Percentiles rank a stretch among this genome's conserved stretches.
Evolutionary conservation across 148 eudicot genomes (phyloP).

Genomic region (Beta vulgaris): DNA sequence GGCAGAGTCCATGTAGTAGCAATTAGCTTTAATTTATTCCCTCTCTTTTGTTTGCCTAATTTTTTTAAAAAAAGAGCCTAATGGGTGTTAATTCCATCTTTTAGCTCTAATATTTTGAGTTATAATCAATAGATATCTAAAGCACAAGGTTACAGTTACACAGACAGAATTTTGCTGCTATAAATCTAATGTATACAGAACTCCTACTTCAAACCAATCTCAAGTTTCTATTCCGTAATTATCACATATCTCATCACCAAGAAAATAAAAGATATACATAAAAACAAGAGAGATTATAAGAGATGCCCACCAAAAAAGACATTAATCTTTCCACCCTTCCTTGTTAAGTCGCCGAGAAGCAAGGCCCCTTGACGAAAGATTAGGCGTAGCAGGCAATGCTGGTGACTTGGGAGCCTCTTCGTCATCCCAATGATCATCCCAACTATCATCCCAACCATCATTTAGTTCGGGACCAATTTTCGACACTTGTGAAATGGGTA

Average conservation of each 20-base stretch:
- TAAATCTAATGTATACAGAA: not conserved
- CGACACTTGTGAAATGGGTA: slow-evolving; percentile 48
- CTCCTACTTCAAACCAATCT: not conserved
- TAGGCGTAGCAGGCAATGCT: slow-evolving; percentile 63
- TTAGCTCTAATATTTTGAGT: not conserved
- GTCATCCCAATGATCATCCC: slow-evolving; percentile 72
- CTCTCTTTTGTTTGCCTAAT: too few species aligned
- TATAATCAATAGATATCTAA: not conserved
- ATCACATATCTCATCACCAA: not conserved
- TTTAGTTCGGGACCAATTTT: slow-evolving; percentile 30
- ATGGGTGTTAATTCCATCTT: not conserved
- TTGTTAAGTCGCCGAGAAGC: slow-evolving; percentile 62
- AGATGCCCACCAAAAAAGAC: not conserved
- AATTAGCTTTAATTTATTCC: too few species aligned
- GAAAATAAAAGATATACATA: too few species aligned
- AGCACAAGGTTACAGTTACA: not conserved
- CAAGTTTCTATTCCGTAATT: not conserved
- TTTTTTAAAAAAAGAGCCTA: too few species aligned
- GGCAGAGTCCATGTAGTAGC: too few species aligned
- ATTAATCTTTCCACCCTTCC: slow-evolving; percentile 74
- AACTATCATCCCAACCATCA: slow-evolving; percentile 62
- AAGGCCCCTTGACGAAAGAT: slow-evolving; percentile 59
- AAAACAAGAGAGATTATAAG: too few species aligned
- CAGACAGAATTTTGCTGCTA: not conserved
- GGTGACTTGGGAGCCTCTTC: slow-evolving; percentile 73